Conservation (phyloP, 2,329 filamentous ascomycete species). For the Hypoxylon sp. region DNA sequence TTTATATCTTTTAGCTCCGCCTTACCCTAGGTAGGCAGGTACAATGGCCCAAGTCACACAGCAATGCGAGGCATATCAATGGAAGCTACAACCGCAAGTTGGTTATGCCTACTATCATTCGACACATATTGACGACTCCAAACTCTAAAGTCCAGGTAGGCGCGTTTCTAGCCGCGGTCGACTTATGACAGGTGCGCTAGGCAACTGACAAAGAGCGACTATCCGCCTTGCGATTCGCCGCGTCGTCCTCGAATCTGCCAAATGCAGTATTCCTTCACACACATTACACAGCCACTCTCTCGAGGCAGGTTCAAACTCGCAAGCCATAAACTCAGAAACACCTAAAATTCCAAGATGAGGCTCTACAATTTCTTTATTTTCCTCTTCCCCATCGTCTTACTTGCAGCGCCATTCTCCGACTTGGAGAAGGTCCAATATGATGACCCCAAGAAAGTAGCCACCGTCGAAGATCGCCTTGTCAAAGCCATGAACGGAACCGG, state of each 20-base stretch:
- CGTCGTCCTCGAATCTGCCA: background rate
- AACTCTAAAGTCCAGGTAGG: background rate
- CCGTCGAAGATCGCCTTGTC: background rate
- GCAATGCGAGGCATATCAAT: background rate
- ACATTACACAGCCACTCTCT: background rate
- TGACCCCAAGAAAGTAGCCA: background rate
- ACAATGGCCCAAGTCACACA: background rate
- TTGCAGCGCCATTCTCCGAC: slow-evolving; percentile 3
- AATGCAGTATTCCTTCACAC: background rate
- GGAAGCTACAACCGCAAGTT: background rate
- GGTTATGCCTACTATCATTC: background rate
- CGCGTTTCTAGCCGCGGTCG: background rate
- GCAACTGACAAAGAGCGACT: background rate
- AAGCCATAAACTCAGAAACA: background rate
- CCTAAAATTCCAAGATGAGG: slow-evolving; percentile 9
- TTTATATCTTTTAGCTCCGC: background rate
- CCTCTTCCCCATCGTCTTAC: background rate
- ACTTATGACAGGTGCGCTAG: background rate
- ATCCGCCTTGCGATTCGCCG: background rate
- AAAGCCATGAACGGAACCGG: background rate
- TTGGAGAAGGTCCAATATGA: background rate
- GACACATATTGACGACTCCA: background rate
- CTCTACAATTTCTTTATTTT: slow-evolving; percentile 1
- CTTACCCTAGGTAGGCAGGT: background rate
- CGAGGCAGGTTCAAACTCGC: background rate